Percentiles rank a stretch among this genome's conserved stretches.
These are phyloP conservation scores for Metschnikowia hibisci DNA, from an alignment of 805 yeast genomes.

Conservation along the genomic window DNA sequence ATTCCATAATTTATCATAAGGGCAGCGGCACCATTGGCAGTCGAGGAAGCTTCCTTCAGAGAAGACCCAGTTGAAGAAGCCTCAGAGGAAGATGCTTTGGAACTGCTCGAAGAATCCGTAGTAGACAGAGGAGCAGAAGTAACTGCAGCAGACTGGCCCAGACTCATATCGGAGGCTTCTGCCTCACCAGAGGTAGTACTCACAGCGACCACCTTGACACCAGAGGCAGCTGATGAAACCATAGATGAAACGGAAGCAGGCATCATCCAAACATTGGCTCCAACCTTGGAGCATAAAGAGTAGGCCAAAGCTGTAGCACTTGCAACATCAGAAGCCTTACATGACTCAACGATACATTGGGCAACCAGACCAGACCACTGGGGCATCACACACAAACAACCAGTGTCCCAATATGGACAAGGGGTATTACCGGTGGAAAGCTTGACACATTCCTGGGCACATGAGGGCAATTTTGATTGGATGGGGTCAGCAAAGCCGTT, in stretches of 20 bases:
- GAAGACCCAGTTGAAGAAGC: not conserved
- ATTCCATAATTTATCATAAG: not conserved
- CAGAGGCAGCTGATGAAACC: constrained; percentile 24
- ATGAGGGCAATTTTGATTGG: constrained; percentile 33
- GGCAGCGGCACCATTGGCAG: constrained; percentile 4
- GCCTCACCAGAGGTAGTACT: constrained; percentile 4
- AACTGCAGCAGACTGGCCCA: constrained; percentile 9
- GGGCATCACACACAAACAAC: constrained; percentile 48
- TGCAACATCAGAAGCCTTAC: constrained; percentile 35
- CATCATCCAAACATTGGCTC: constrained; percentile 44
- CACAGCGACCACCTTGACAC: constrained; percentile 6
- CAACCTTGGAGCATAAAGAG: constrained; percentile 39
- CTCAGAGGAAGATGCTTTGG: not conserved
- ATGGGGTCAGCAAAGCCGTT: constrained; percentile 50
- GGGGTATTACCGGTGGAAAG: constrained; percentile 39
- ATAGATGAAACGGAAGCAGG: constrained; percentile 38
- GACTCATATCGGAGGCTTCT: constrained; percentile 6
- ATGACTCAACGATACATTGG: constrained; percentile 37
- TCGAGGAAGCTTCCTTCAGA: constrained; percentile 1
- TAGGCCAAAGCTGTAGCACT: constrained; percentile 40
- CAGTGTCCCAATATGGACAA: constrained; percentile 52
- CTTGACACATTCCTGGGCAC: constrained; percentile 42
- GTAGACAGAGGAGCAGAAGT: constrained; percentile 6
- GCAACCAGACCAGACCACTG: constrained; percentile 44
- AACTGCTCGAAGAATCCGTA: constrained; percentile 1